phyloP scores from a whole-genome alignment of 306 rosid species.

The Argentina anserina region DNA sequence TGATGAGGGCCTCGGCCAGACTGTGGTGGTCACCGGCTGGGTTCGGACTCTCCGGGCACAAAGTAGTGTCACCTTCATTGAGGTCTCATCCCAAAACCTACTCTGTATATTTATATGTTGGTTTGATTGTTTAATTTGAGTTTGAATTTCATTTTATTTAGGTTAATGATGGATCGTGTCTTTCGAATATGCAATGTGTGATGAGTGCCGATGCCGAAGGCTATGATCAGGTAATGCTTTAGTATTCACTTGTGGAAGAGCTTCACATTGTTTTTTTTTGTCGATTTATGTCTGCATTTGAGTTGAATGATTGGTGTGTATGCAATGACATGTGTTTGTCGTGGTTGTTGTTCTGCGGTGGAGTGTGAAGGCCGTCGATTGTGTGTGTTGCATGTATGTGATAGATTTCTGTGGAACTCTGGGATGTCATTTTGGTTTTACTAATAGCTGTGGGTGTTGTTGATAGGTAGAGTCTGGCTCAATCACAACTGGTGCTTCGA shows the following conservation, averaged over 20 bases:
- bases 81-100: constrained; percentile 44
- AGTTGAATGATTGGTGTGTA: neutral
- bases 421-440: constrained; percentile 20
- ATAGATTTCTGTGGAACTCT: neutral
- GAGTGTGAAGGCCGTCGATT: too few species aligned
- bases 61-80: constrained; percentile 75
- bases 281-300: neutral
- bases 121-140: neutral
- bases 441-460: constrained; percentile 40
- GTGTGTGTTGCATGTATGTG: neutral
- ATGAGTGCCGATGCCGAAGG: constrained; percentile 65
- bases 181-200: constrained; percentile 94
- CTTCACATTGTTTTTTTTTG: neutral
- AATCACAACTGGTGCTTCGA: constrained; percentile 80
- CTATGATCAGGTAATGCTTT: constrained; percentile 61
- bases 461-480: constrained; percentile 72
- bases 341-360: neutral
- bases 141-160: constrained; percentile 18
- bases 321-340: neutral
- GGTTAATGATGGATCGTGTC: constrained; percentile 94
- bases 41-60: constrained; percentile 83
- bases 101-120: neutral
- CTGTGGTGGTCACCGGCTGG: constrained; percentile 64
- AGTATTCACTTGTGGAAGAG: neutral
- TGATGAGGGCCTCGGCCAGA: constrained; percentile 55